These are phyloP conservation scores for Cladosporium sp. DNA, from an alignment of 2,329 filamentous ascomycete genomes.

Conservation along the genomic window DNA sequence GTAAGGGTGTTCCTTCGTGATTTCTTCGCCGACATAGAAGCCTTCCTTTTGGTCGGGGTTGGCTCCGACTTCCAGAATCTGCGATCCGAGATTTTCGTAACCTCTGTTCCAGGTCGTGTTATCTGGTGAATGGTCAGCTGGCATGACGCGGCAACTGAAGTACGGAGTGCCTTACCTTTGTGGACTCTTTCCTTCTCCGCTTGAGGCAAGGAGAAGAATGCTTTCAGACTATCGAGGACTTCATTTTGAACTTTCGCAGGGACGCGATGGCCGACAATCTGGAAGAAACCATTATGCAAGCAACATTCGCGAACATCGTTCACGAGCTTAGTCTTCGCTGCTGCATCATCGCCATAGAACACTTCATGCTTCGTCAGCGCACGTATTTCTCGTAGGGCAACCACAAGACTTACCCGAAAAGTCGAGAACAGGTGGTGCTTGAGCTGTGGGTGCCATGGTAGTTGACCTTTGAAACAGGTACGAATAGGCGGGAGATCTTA, in stretches of 20 bases:
- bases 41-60: slow-evolving; percentile 48
- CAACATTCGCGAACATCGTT: slow-evolving; percentile 11
- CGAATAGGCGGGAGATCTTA: background rate
- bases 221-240: slow-evolving; percentile 42
- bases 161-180: background rate
- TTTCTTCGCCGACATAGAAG: slow-evolving; percentile 45
- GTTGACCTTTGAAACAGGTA: background rate
- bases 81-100: slow-evolving; percentile 45
- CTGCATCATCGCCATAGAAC: slow-evolving; percentile 13
- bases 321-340: slow-evolving; percentile 11
- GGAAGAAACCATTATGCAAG: slow-evolving; percentile 44
- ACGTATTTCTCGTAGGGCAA: background rate
- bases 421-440: slow-evolving; percentile 16
- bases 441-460: slow-evolving; percentile 3
- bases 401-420: slow-evolving; percentile 10
- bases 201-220: slow-evolving; percentile 43
- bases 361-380: background rate
- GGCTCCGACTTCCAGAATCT: slow-evolving; percentile 45
- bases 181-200: slow-evolving; percentile 43
- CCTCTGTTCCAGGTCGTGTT: slow-evolving; percentile 38
- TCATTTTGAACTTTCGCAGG: slow-evolving; percentile 40
- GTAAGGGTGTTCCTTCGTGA: slow-evolving; percentile 13
- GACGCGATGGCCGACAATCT: slow-evolving; percentile 46
- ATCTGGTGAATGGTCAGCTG: slow-evolving; percentile 35
- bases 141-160: background rate